A percentile compares a stretch with the other conserved stretches of the same genome.
Conservation (phyloP, 306 rosid genomes). For the Ammopiptanthus mongolicus region DNA sequence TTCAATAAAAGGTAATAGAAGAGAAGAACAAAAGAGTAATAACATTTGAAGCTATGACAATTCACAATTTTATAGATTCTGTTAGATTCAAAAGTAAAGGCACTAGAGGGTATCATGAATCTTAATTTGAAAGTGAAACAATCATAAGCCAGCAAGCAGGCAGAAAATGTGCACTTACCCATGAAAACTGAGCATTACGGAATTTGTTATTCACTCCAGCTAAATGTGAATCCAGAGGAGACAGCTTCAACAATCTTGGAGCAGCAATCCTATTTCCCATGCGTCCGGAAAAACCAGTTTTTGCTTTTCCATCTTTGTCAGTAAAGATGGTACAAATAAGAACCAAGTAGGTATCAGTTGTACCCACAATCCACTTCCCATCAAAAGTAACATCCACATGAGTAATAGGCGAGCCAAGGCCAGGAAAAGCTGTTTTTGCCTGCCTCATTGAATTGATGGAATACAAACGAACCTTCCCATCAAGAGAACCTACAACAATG, state of each 20-base stretch:
- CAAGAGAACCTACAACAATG: conserved; percentile 88
- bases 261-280: conserved; percentile 95
- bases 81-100: not conserved
- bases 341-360: conserved; percentile 76
- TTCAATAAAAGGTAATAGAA: not conserved
- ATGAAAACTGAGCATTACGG: conserved; percentile 90
- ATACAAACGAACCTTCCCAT: conserved; percentile 91
- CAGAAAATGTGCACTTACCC: conserved; percentile 51
- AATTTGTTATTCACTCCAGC: conserved; percentile 86
- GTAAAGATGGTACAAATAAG: conserved; percentile 74
- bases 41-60: not conserved
- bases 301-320: conserved; percentile 80
- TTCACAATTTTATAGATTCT: not conserved
- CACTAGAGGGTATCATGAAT: not conserved
- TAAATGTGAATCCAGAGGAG: conserved; percentile 85
- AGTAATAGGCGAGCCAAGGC: conserved; percentile 93
- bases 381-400: conserved; percentile 93
- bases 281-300: conserved; percentile 85
- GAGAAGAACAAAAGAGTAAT: not conserved
- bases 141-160: not conserved
- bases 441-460: conserved; percentile 81
- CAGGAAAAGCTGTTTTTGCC: conserved; percentile 94
- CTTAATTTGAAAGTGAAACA: not conserved
- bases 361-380: conserved; percentile 96
- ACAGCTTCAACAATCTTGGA: conserved; percentile 88